Conservation (phyloP, 495 filamentous ascomycete species). For the Lophiostoma macrostomum region DNA sequence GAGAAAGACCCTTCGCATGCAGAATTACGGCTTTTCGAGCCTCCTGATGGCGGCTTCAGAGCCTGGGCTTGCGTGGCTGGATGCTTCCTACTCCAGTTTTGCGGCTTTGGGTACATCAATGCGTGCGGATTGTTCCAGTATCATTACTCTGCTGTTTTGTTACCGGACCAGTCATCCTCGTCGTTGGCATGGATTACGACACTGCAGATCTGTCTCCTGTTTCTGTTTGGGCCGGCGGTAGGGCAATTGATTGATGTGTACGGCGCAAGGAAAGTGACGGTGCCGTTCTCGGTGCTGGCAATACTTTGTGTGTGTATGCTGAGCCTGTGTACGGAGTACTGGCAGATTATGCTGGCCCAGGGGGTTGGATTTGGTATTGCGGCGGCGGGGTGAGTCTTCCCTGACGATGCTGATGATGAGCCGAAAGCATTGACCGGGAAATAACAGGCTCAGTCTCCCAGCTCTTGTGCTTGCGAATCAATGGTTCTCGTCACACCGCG, state of each 20-base stretch:
- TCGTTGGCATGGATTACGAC: constrained; percentile 36
- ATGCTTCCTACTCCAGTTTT: neutral
- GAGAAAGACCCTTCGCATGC: too few species aligned
- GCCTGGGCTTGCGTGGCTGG: neutral
- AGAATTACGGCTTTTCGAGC: too few species aligned
- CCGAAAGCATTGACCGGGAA: too few species aligned
- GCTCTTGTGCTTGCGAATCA: constrained; percentile 45
- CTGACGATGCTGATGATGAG: too few species aligned
- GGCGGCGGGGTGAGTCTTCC: constrained; percentile 43
- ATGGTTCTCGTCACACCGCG: constrained; percentile 43
- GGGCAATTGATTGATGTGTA: constrained; percentile 39
- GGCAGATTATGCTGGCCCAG: constrained; percentile 49
- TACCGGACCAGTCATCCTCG: neutral
- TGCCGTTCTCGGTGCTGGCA: constrained; percentile 33
- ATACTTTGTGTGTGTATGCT: constrained; percentile 42
- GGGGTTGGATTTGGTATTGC: constrained; percentile 47
- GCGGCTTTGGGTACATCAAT: neutral
- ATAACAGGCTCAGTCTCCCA: too few species aligned
- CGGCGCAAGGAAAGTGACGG: constrained; percentile 19
- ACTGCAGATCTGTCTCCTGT: constrained; percentile 35
- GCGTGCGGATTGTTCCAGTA: constrained; percentile 32
- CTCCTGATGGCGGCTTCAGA: neutral
- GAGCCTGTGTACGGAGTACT: constrained; percentile 45
- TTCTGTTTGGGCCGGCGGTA: constrained; percentile 45
- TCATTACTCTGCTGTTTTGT: constrained; percentile 28